Percentiles rank a stretch among this genome's conserved stretches.
Evolutionary conservation across 805 yeast species (phyloP).

Genomic region (Candida pseudoglaebosa): DNA sequence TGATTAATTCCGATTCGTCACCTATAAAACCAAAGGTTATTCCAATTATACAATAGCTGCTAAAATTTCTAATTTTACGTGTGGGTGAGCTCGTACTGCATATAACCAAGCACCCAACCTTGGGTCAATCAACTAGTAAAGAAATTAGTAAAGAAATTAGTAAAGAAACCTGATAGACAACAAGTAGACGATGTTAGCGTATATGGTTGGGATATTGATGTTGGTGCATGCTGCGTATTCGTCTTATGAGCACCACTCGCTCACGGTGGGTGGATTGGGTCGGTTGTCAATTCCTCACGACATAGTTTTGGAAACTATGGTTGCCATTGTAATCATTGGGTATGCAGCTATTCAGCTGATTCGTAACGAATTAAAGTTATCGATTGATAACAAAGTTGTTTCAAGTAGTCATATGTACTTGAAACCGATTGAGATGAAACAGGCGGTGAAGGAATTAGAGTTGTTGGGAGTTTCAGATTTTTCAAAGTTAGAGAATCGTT

Average conservation of each 20-base stretch:
- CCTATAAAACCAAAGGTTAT: no score
- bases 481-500: slow-evolving; percentile 46
- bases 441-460: slow-evolving; percentile 48
- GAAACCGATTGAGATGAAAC: slow-evolving; percentile 42
- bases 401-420: slow-evolving; percentile 30
- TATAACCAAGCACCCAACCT: no score
- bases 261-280: slow-evolving; percentile 13
- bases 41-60: no score
- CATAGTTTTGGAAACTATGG: slow-evolving; percentile 46
- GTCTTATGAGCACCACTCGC: slow-evolving; percentile 48
- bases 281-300: slow-evolving; percentile 37
- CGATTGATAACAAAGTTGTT: slow-evolving; percentile 24
- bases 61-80: no score
- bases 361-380: slow-evolving; percentile 16
- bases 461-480: slow-evolving; percentile 44
- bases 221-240: slow-evolving; percentile 52
- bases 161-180: neutral
- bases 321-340: slow-evolving; percentile 44
- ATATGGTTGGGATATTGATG: slow-evolving; percentile 14
- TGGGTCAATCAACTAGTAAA: no score
- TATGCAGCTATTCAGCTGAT: slow-evolving; percentile 35
- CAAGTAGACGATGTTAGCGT: slow-evolving; percentile 3
- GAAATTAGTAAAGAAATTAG: no score
- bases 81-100: no score
- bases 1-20: no score